Evolutionary conservation across 73 alveolate genomes (phyloP).

Genomic region (Diophrys sp.): DNA sequence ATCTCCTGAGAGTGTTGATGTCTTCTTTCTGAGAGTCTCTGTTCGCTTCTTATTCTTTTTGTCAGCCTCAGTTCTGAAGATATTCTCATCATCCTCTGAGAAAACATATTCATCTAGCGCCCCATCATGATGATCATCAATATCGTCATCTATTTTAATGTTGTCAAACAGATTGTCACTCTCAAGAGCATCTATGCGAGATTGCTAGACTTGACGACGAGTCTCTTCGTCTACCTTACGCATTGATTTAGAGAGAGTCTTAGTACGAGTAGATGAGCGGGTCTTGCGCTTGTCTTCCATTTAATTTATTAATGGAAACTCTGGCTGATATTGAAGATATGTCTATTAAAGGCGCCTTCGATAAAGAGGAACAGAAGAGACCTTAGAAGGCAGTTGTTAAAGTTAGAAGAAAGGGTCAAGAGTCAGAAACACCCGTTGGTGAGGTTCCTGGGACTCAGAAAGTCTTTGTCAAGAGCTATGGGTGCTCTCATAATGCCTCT

Average conservation of each 20-base stretch:
- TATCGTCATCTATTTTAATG: conserved; percentile 46
- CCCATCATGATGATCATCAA: conserved; percentile 37
- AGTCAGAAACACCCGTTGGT: conserved; percentile 15
- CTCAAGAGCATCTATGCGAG: conserved; percentile 56
- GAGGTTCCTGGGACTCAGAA: conserved; percentile 75
- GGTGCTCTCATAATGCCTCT: conserved; percentile 94
- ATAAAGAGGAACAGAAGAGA: conserved; percentile 8
- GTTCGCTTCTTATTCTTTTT: conserved; percentile 32
- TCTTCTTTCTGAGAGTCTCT: conserved; percentile 27
- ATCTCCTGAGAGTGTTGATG: conserved; percentile 1
- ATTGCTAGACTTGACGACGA: conserved; percentile 40
- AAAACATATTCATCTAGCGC: conserved; percentile 22
- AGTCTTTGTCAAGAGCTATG: conserved; percentile 86
- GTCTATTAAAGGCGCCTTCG: not conserved
- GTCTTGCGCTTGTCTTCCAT: conserved; percentile 11
- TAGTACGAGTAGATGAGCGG: conserved; percentile 49
- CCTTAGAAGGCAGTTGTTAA: not conserved
- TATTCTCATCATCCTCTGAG: conserved; percentile 51
- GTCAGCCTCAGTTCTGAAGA: conserved; percentile 37
- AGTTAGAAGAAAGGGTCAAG: conserved; percentile 5
- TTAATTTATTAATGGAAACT: not conserved
- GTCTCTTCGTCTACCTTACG: conserved; percentile 61
- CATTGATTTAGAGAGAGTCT: conserved; percentile 56
- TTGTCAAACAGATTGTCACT: conserved; percentile 57
- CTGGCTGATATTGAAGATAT: conserved; percentile 30